Base-by-base conservation (phyloP, 331 rosid species). In the Stylosanthes scabra region DNA sequence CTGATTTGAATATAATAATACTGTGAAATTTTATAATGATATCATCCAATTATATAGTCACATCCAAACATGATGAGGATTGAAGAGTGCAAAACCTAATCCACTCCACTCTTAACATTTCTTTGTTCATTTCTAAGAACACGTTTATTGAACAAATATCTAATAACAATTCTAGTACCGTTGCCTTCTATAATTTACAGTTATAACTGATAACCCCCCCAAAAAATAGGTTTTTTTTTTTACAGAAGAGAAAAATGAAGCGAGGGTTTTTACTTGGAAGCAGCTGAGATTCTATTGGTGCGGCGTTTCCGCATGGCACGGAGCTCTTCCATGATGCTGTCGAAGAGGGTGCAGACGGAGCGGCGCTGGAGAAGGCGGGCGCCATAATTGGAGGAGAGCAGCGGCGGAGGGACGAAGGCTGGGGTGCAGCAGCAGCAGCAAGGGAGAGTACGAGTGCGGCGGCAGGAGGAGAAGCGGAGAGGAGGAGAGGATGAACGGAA, bases 271-370 rank as follows among this genome's bases (percentile, higher is more conserved):
- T 81, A 92, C 99, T 70, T 85, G 55, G 96, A 76, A 54, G 86
- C 68, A 7, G 91, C 78, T 66, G 83, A 76, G 29, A 83, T 84
- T 79, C 72, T 77, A 67, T 81, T 78, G 58, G 25, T n/a, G 65
- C 86, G 70, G 66, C 74, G 82, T 52, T 66, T 62, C 55, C 89
- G 93, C 55, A 66, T 51, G 69, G 79, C 59, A 8, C 66, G 74
- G 28, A 91, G 91, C 84, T 90, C 97, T 64, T 90, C 90, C 81
- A 90, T 73, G 79, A 94, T 85, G 78, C 44, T 59, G 2, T 94
- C 85, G 54, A 89, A 82, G 44, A 95, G 79, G 75, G 91, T 82
- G 40, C 80, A 91, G 46, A 90, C 11, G 72, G 89, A 81, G 76
- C 81, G 83, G 44, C 70, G 78, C 44, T 15, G 13, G 7, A 34